Percentiles rank a stretch among this genome's conserved stretches.
Conservation (phyloP, 1,139 yeast species). For the Blastobotrys malaysiensis region DNA sequence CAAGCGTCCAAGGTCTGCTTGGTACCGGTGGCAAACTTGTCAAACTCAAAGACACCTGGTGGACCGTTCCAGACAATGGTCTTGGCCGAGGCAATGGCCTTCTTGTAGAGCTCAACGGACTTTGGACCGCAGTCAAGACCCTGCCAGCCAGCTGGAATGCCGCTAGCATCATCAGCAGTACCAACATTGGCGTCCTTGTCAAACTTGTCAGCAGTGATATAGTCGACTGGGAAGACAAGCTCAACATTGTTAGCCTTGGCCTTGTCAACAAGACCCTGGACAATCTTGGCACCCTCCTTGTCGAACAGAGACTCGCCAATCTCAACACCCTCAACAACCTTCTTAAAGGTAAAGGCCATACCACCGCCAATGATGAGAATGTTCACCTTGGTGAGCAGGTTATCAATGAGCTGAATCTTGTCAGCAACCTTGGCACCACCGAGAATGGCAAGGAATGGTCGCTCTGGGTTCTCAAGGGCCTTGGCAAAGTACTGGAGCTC, state of each 20-base stretch:
- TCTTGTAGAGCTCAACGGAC: slow-evolving; percentile 68
- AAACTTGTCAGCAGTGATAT: slow-evolving; percentile 89
- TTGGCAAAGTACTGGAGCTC: slow-evolving; percentile 94
- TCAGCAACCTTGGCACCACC: slow-evolving; percentile 99
- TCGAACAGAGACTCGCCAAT: slow-evolving; percentile 90
- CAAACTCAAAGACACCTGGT: slow-evolving; percentile 98
- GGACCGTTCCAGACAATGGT: slow-evolving; percentile 99
- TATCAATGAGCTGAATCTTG: slow-evolving; percentile 95
- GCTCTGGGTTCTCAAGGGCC: slow-evolving; percentile 92
- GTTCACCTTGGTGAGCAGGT: slow-evolving; percentile 91
- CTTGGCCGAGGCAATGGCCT: slow-evolving; percentile 82
- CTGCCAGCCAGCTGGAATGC: slow-evolving; percentile 91
- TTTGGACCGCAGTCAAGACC: slow-evolving; percentile 94
- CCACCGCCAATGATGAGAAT: slow-evolving; percentile 95
- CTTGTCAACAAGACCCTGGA: slow-evolving; percentile 81
- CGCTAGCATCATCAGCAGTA: slow-evolving; percentile 74
- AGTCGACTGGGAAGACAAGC: slow-evolving; percentile 87
- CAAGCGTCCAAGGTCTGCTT: slow-evolving; percentile 81
- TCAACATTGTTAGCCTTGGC: slow-evolving; percentile 93
- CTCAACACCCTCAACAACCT: slow-evolving; percentile 71
- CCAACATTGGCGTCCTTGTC: slow-evolving; percentile 82
- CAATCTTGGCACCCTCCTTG: slow-evolving; percentile 89
- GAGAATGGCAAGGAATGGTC: slow-evolving; percentile 95
- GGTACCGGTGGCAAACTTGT: slow-evolving; percentile 83
- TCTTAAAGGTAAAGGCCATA: slow-evolving; percentile 98